Conservation (phyloP, 2,329 filamentous ascomycete species). For the Fusarium pseudoanthophilum region DNA sequence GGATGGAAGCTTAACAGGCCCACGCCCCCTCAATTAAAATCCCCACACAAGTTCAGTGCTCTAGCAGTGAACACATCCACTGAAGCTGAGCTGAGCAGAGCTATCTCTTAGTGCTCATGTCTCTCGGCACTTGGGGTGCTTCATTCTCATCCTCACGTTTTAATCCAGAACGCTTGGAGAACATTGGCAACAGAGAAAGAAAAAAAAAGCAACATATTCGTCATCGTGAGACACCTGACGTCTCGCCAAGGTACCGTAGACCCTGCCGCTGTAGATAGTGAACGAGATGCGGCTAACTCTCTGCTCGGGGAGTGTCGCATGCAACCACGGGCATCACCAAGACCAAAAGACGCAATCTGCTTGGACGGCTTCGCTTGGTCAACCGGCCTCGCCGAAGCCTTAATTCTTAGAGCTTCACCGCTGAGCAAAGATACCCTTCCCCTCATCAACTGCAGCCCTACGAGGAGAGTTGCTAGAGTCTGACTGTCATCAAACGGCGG, state of each 20-base stretch:
- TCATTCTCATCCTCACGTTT: background rate
- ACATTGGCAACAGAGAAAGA: background rate
- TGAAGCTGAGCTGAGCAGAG: background rate
- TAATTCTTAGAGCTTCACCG: conserved; percentile 42
- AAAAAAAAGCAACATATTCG: background rate
- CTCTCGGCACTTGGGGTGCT: background rate
- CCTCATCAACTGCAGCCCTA: conserved; percentile 42
- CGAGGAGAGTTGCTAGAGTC: conserved; percentile 1
- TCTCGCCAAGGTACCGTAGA: background rate
- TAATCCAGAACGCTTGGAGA: background rate
- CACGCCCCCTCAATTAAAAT: conserved; percentile 16
- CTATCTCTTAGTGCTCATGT: background rate
- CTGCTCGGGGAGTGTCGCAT: conserved; percentile 14
- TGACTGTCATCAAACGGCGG: conserved; percentile 14
- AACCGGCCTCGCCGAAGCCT: conserved; percentile 40
- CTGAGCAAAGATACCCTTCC: conserved; percentile 21
- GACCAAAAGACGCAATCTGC: conserved; percentile 16
- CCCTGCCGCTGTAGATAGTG: background rate
- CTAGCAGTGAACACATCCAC: background rate
- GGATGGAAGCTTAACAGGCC: conserved; percentile 4
- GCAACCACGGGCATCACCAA: conserved; percentile 27
- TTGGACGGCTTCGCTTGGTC: conserved; percentile 18
- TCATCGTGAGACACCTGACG: background rate
- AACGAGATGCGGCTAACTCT: conserved; percentile 16
- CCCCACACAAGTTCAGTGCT: conserved; percentile 12